Base-by-base conservation (phyloP, 129 eudicot genomes). In the Solidago caesia region DNA sequence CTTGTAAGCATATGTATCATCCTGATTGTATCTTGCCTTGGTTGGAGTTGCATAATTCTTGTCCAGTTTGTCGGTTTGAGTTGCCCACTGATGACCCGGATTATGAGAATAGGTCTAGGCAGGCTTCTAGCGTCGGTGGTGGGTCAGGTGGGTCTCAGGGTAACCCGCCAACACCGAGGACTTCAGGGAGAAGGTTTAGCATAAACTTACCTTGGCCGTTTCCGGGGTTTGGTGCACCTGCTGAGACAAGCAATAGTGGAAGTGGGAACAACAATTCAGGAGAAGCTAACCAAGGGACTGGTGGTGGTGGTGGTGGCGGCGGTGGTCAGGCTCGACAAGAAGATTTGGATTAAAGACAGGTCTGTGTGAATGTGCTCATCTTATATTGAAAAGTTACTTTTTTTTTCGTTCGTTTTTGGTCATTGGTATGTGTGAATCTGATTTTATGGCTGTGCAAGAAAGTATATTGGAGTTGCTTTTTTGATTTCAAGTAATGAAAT, bases 1-100 rank as follows among this genome's bases (percentile, higher is more conserved):
- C 97, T 1, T 91, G 97, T 77, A 91, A 91, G 75, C 97, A 91
- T 72, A 49, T 88, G 8, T 91, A 91, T 48, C 97, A 91, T 59
- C 69, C 71, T 4, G 92, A 91, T 68, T 91, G 97, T 39, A 88
- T 91, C 12, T 25, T 88, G 43, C 97, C 96, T 1, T 91, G 97
- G 96, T 78, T 88, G 82, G 97, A 88, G 77, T 48, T 91, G 84
- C 97, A 88, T 75, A 88, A 91, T 68, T 86, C 97, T 2, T 91
- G 97, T 52, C 97, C 97, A 0, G 96, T 91, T 77, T 91, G 97
- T 73, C 80, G 97, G 59, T 88, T 77, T 57, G 96, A 91, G 89
- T 76, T 91, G 79, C 91, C 98, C 2, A 92, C 97, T 0, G 97
- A 92, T 73, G 97, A 92, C 72, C 86, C 85, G 0, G 96, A 92